Conservation (phyloP, 2,329 filamentous ascomycete species). For the Akanthomyces uredinophilus region DNA sequence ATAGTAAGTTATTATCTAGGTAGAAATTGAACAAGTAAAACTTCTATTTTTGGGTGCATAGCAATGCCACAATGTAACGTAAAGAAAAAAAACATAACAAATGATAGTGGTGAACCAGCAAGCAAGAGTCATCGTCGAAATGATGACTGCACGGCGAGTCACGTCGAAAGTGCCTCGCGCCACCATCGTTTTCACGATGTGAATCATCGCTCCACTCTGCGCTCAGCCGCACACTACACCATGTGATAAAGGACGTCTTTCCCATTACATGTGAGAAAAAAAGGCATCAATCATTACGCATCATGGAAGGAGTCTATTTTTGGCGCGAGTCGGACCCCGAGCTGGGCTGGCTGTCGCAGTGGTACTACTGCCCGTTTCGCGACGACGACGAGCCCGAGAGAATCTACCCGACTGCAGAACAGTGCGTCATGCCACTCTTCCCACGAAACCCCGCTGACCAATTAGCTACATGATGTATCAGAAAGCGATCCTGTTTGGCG, state of each 20-base stretch:
- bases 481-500: conserved; percentile 47
- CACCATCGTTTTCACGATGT: background rate
- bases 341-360: conserved; percentile 58
- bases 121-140: no score
- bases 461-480: conserved; percentile 51
- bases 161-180: background rate
- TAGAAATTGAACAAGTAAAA: no score
- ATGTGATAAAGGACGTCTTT: no score
- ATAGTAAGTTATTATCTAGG: no score
- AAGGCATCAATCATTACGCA: background rate
- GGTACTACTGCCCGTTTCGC: conserved; percentile 49
- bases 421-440: conserved; percentile 29
- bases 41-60: no score
- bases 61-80: no score
- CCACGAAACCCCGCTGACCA: background rate
- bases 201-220: background rate
- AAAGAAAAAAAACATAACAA: no score
- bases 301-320: conserved; percentile 35
- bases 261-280: no score
- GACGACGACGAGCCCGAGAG: conserved; percentile 30
- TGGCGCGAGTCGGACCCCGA: conserved; percentile 42
- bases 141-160: background rate
- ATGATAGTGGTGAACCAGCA: no score
- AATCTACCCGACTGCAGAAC: conserved; percentile 47
- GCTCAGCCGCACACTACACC: background rate